Evolutionary conservation across 108 stramenopile species (phyloP).

Genomic region (Discostella pseudostelligera): DNA sequence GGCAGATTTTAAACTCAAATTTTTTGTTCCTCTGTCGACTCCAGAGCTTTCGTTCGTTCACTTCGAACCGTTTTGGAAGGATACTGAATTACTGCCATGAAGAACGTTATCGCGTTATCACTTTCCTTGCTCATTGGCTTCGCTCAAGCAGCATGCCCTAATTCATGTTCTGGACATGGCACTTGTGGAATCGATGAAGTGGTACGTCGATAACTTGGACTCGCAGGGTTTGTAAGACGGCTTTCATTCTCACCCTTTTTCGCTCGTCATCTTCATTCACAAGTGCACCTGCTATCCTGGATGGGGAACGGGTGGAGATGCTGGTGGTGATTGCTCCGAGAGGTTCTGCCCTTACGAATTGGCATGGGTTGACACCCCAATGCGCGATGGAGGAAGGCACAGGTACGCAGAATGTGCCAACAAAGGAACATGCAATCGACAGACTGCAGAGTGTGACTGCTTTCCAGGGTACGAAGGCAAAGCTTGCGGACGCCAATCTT

Average conservation of each 20-base stretch:
- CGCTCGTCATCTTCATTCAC: neutral
- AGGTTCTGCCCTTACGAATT: slow-evolving; percentile 58
- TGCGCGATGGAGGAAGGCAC: slow-evolving; percentile 42
- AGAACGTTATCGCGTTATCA: slow-evolving; percentile 14
- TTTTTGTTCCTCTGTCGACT: no score
- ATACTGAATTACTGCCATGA: slow-evolving; percentile 2
- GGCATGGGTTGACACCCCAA: slow-evolving; percentile 47
- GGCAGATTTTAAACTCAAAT: no score
- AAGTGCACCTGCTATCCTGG: slow-evolving; percentile 75
- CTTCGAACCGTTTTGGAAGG: no score
- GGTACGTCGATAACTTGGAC: slow-evolving; percentile 28
- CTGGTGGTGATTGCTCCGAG: slow-evolving; percentile 78
- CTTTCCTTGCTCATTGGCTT: slow-evolving; percentile 24
- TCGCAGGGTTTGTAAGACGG: neutral
- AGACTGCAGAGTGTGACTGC: slow-evolving; percentile 56
- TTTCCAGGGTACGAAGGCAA: slow-evolving; percentile 63
- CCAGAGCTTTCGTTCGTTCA: no score
- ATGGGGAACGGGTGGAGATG: slow-evolving; percentile 58
- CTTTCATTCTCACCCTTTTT: neutral
- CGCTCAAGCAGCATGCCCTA: slow-evolving; percentile 51
- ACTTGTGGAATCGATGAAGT: slow-evolving; percentile 62
- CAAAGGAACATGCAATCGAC: slow-evolving; percentile 67
- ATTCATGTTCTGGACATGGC: slow-evolving; percentile 67
- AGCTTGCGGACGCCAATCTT: slow-evolving; percentile 50
- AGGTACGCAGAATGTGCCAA: slow-evolving; percentile 73